phyloP scores from a whole-genome alignment of 148 eudicot species.

The Linanthus parryae region DNA sequence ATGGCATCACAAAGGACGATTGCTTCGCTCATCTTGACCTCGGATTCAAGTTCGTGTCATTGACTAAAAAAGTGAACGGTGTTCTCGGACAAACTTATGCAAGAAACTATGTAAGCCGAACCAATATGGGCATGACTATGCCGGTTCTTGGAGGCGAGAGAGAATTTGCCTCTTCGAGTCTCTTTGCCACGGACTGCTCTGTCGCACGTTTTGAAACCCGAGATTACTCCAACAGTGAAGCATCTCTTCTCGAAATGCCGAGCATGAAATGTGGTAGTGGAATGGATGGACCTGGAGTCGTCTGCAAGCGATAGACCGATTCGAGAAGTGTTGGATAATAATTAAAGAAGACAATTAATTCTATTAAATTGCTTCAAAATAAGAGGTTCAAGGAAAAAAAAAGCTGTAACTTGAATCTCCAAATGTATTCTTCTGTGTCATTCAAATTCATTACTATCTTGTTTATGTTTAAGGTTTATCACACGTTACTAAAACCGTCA shows the following conservation, averaged over 20 bases:
- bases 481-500: too few species aligned
- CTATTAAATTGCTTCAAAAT: background rate
- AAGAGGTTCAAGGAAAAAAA: background rate
- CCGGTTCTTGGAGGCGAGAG: constrained; percentile 36
- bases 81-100: constrained; percentile 49
- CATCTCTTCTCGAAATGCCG: constrained; percentile 18
- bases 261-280: constrained; percentile 39
- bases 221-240: background rate
- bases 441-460: too few species aligned
- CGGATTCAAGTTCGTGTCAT: constrained; percentile 29
- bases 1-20: constrained; percentile 30
- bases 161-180: constrained; percentile 23
- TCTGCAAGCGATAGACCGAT: constrained; percentile 31
- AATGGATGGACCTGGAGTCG: constrained; percentile 33
- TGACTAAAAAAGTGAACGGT: constrained; percentile 28
- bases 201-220: constrained; percentile 20
- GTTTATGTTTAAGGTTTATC: too few species aligned
- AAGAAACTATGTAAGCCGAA: constrained; percentile 30
- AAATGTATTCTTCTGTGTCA: too few species aligned
- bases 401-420: background rate
- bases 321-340: background rate
- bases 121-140: constrained; percentile 31
- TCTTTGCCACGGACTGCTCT: constrained; percentile 37
- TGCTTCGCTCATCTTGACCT: constrained; percentile 49
- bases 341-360: background rate